Conservation (phyloP, 73 alveolate genomes). For the Uronychia setigera region DNA sequence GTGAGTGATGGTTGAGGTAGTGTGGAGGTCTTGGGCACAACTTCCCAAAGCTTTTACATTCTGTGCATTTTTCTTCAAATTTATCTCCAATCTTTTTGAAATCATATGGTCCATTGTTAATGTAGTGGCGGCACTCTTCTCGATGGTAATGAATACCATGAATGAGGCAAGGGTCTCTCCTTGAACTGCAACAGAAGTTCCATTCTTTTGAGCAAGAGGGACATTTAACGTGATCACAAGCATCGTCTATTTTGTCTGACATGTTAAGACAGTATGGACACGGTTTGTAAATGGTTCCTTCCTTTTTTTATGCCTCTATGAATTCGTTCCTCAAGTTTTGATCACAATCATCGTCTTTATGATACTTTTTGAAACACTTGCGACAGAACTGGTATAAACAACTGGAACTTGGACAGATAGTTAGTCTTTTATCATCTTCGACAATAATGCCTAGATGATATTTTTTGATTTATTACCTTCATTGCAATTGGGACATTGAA, state of each 20-base stretch:
- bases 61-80: background rate
- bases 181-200: background rate
- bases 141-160: background rate
- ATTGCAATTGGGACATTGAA: background rate
- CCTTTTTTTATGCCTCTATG: background rate
- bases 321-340: background rate
- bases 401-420: background rate
- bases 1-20: no score
- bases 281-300: background rate
- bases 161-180: background rate
- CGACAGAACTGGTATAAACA: background rate
- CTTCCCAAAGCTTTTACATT: background rate
- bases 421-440: background rate
- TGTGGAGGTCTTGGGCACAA: background rate
- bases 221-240: background rate
- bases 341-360: background rate
- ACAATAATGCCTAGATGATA: background rate
- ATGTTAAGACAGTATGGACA: background rate
- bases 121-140: background rate
- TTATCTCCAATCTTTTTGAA: no score
- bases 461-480: no score
- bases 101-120: background rate
- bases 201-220: background rate
- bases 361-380: background rate
- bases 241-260: background rate